A percentile compares a stretch with the other conserved stretches of the same genome.
These are phyloP conservation scores for Sanghuangporus weigelae DNA, from an alignment of 1,284 basidiomycete species.

Conservation along the genomic window DNA sequence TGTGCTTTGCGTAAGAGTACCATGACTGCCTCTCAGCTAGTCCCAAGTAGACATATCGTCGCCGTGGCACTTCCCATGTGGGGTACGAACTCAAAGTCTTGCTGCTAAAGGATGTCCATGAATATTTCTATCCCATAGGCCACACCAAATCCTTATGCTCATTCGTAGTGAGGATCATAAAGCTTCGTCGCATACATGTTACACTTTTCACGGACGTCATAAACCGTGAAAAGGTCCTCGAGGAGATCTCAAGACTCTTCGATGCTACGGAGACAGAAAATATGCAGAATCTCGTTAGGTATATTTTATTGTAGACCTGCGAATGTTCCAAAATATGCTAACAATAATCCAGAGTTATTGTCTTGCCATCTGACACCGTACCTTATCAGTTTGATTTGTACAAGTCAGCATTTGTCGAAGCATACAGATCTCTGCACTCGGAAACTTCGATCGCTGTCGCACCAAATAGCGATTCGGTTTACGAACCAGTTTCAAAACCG, in stretches of 20 bases:
- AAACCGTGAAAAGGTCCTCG: not conserved
- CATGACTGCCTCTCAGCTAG: too few relatives aligned
- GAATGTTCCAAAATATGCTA: not conserved
- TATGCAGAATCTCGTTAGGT: slow-evolving; percentile 3
- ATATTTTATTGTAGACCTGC: not conserved
- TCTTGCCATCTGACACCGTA: not conserved
- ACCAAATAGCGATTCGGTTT: not conserved
- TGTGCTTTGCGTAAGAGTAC: too few relatives aligned
- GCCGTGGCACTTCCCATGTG: too few relatives aligned
- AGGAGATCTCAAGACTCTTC: not conserved
- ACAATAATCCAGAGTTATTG: not conserved
- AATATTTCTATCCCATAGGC: not conserved
- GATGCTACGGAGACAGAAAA: not conserved
- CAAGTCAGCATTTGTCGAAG: not conserved
- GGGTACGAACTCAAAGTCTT: too few relatives aligned
- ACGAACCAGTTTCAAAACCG: not conserved
- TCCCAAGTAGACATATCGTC: too few relatives aligned
- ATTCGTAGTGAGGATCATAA: not conserved
- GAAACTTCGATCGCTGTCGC: not conserved
- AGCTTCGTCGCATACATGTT: not conserved
- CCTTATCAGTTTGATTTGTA: not conserved
- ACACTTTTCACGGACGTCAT: not conserved
- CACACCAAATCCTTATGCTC: slow-evolving; percentile 7
- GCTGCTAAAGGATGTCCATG: too few relatives aligned
- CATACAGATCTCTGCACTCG: not conserved